Base-by-base conservation (phyloP, 2,329 filamentous ascomycete species). In the Beauveria rudraprayagi region DNA sequence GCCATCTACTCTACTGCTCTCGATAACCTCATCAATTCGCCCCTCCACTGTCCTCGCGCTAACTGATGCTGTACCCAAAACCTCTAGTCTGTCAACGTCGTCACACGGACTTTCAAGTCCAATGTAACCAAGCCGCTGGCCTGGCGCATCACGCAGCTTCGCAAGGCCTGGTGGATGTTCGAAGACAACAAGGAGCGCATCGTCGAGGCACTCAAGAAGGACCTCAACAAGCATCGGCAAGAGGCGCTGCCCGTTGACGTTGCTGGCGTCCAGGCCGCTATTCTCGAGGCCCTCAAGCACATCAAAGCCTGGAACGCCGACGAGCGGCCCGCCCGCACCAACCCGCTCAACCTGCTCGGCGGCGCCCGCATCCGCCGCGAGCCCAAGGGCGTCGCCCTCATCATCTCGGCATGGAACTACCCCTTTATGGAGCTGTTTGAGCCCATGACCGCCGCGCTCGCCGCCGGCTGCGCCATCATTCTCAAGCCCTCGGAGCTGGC, bases 341-440 rank as follows among this genome's bases (percentile, higher is more conserved):
- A 70, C 40, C 41, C 75, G 26, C 61, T 73, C 14, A 71, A 71
- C 34, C 67, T 67, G 2, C 61, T 74, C 19, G 68, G 68, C 22
- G 63, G 68, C 7, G 68, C 73, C 0, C 67, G 70, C 8, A 62
- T 80, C 16, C 72, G 75, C 11, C 74, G 75, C 53, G 76, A 80
- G 63, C 77, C 78, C 1, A 67, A 74, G 3, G 78, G 77, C 6
- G 73, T 79, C 1, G 70, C 71, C 0, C 70, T 80, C 10, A 72
- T 80, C 47, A 75, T 80, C 24, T 73, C 74, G 0, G 70, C 77
- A 2, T 80, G 77, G 77, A 80, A 80, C 62, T 79, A 75, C 19
- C 77, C 78, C 1, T 66, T 79, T 55, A 63, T 71, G 3, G 66
- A 77, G 3, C 61, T 71, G 0, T 54, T 79, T 0, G 69, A 73